Conservation (phyloP, 371 early-diverging fungal species). For the Syncephalis plumigaleata region DNA sequence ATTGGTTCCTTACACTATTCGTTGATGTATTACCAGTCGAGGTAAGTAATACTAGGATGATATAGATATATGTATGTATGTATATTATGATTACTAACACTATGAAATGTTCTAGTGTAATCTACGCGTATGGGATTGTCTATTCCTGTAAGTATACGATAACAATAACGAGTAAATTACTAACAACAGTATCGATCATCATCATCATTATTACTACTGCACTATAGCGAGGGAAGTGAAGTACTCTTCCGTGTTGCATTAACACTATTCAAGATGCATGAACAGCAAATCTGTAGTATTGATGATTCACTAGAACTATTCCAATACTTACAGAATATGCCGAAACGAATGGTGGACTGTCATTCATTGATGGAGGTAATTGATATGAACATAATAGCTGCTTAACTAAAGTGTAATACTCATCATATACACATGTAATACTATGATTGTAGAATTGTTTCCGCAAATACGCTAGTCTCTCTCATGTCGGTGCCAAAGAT, state of each 20-base stretch:
- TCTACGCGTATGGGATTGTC: conserved; percentile 70
- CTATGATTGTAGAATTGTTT: too few species aligned
- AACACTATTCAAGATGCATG: conserved; percentile 56
- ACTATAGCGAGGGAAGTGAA: conserved; percentile 59
- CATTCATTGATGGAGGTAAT: conserved; percentile 44
- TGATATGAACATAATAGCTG: not conserved
- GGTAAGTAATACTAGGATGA: conserved; percentile 14
- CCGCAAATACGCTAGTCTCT: too few species aligned
- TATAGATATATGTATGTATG: not conserved
- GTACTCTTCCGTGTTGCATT: conserved; percentile 61
- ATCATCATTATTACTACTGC: too few species aligned
- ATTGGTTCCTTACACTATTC: conserved; percentile 71
- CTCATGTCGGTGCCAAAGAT: too few species aligned
- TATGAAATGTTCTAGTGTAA: conserved; percentile 31
- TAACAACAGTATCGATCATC: not conserved
- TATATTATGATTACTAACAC: not conserved
- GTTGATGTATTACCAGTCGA: conserved; percentile 63
- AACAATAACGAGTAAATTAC: not conserved
- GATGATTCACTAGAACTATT: conserved; percentile 48
- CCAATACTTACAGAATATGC: conserved; percentile 43
- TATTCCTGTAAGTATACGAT: conserved; percentile 49
- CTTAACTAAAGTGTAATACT: too few species aligned
- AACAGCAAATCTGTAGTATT: conserved; percentile 31
- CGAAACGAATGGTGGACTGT: conserved; percentile 43
- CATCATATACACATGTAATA: not conserved